Conservation (phyloP, 1,139 yeast genomes). For the Hemisphaericaspora subhashii region DNA sequence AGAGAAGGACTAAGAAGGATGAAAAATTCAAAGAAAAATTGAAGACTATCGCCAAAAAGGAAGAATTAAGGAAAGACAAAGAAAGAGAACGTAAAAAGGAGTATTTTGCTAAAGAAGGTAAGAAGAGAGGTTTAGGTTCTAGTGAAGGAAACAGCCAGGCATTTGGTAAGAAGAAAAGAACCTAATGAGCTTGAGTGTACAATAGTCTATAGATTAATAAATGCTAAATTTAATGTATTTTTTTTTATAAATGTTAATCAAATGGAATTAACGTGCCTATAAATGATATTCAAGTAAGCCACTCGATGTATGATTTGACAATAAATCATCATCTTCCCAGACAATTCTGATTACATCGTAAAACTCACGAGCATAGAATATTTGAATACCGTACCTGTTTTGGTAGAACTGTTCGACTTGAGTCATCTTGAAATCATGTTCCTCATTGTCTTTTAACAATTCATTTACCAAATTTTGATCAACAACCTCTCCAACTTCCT, state of each 20-base stretch:
- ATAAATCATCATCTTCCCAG: conserved; percentile 56
- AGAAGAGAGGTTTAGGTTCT: conserved; percentile 56
- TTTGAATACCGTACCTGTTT: conserved; percentile 53
- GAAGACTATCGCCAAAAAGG: conserved; percentile 72
- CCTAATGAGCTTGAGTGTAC: conserved; percentile 18
- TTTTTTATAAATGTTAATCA: neutral
- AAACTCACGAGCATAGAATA: conserved; percentile 71
- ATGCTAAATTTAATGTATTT: neutral
- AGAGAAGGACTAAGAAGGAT: conserved; percentile 70
- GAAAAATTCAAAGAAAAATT: conserved; percentile 75
- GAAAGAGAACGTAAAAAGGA: conserved; percentile 87
- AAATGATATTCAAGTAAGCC: conserved; percentile 41
- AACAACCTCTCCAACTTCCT: conserved; percentile 23
- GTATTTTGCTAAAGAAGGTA: conserved; percentile 71
- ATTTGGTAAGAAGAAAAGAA: conserved; percentile 31
- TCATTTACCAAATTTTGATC: conserved; percentile 29
- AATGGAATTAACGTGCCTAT: conserved; percentile 11
- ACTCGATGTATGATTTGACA: conserved; percentile 29
- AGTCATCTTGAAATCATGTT: conserved; percentile 27
- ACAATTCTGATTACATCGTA: conserved; percentile 71
- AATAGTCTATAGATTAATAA: conserved; percentile 6
- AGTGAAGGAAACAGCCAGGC: conserved; percentile 37
- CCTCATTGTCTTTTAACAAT: conserved; percentile 39
- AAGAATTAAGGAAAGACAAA: conserved; percentile 69
- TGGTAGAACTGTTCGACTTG: conserved; percentile 49